Evolutionary conservation across 1,139 yeast genomes (phyloP).

Genomic region (Geotrichum restrictum): DNA sequence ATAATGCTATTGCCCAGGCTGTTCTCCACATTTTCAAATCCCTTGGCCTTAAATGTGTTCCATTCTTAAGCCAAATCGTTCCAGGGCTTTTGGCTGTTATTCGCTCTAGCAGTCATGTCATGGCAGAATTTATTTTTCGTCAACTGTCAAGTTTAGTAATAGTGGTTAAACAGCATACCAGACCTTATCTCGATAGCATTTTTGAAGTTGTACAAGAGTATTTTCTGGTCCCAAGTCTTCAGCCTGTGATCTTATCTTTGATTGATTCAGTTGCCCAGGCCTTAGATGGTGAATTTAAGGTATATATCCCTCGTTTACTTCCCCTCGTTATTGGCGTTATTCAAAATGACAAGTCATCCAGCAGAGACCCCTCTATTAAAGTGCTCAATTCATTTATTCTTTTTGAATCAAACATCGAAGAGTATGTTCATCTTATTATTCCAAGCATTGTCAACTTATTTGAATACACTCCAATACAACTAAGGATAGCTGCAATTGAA

Average conservation of each 20-base stretch:
- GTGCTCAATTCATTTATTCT: slow-evolving; percentile 84
- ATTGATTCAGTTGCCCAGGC: slow-evolving; percentile 84
- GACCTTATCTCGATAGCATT: slow-evolving; percentile 77
- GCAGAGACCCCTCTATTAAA: slow-evolving; percentile 60
- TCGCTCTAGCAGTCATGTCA: slow-evolving; percentile 75
- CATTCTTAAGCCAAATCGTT: slow-evolving; percentile 78
- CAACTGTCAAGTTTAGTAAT: slow-evolving; percentile 75
- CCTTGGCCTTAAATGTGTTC: slow-evolving; percentile 80
- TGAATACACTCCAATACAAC: slow-evolving; percentile 48
- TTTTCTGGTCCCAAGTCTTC: slow-evolving; percentile 63
- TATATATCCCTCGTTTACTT: slow-evolving; percentile 71
- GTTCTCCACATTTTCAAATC: slow-evolving; percentile 87
- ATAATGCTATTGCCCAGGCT: slow-evolving; percentile 86
- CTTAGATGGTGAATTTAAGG: slow-evolving; percentile 85
- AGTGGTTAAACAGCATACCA: slow-evolving; percentile 84
- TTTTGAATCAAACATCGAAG: slow-evolving; percentile 84
- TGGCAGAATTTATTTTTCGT: slow-evolving; percentile 85
- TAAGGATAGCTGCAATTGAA: slow-evolving; percentile 74
- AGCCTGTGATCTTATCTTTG: slow-evolving; percentile 72
- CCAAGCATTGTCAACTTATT: slow-evolving; percentile 81
- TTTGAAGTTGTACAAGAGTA: slow-evolving; percentile 72
- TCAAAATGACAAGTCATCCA: slow-evolving; percentile 68
- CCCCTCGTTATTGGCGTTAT: slow-evolving; percentile 73
- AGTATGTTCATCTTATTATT: slow-evolving; percentile 76
- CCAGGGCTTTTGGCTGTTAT: slow-evolving; percentile 85